Conservation (phyloP, 371 early-diverging fungal genomes). For the Mortierella sp. region DNA sequence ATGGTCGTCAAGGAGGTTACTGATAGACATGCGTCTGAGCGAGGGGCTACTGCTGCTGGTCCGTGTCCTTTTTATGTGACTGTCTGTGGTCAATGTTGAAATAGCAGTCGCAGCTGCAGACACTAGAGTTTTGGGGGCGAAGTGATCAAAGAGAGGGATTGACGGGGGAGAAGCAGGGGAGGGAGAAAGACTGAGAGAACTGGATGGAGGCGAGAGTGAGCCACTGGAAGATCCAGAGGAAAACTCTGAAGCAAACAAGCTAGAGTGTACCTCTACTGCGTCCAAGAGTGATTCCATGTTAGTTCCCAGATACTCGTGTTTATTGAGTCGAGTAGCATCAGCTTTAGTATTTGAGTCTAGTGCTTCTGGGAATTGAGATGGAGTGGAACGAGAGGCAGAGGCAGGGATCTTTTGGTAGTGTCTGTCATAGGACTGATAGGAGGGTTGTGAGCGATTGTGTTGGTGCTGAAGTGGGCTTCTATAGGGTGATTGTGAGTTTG, state of each 20-base stretch:
- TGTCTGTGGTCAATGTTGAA: constrained; percentile 10
- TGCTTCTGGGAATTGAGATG: constrained; percentile 6
- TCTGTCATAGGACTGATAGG: constrained; percentile 45
- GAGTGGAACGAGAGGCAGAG: constrained; percentile 13
- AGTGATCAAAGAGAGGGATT: not conserved
- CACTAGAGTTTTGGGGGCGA: not conserved
- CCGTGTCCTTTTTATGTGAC: constrained; percentile 45
- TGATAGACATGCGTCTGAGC: constrained; percentile 35
- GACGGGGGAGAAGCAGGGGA: constrained; percentile 22
- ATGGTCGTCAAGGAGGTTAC: constrained; percentile 35
- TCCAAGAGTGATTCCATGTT: constrained; percentile 48
- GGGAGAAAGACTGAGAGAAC: constrained; percentile 22
- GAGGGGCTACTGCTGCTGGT: constrained; percentile 33
- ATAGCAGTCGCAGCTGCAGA: constrained; percentile 2
- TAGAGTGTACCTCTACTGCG: constrained; percentile 40
- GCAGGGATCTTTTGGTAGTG: constrained; percentile 30
- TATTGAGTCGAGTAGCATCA: constrained; percentile 19
- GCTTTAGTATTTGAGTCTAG: not conserved
- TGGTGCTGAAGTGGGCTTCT: constrained; percentile 9
- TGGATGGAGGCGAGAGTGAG: constrained; percentile 34
- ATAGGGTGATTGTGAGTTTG: constrained; percentile 1
- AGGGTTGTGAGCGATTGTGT: constrained; percentile 25
- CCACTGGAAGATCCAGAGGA: constrained; percentile 26
- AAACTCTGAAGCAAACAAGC: constrained; percentile 20
- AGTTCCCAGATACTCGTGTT: constrained; percentile 37